Evolutionary conservation across 1,139 yeast genomes (phyloP), one percentile per base, ranked within the genome.

Genomic region (Pichia cactophila): DNA sequence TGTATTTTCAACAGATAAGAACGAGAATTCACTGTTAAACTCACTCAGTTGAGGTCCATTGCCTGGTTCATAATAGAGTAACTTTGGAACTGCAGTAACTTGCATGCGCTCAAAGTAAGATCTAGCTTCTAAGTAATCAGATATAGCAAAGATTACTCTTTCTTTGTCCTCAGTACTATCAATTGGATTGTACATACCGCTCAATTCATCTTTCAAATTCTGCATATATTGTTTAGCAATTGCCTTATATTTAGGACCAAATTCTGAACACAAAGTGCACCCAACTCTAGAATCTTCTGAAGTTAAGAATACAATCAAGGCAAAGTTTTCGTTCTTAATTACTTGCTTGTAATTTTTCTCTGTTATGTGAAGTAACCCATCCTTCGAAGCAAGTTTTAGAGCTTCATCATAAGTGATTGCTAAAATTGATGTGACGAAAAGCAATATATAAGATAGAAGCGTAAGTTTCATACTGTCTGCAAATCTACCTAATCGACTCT

Each of bases 31-130:
- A 56, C 63, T 47, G 56, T 54, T 46, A 43, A 60, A 43, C 7
- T 47, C n/a, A 12, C 53, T 17, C 7, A 47, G 39, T 33, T 47
- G 52, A n/a, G 52, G 54, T 5, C 49, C 66, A 46, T 41, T 66
- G 61, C 48, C 72, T 65, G 61, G 60, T 53, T 83, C 68, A 67
- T 74, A 62, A 39, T 54, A 55, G 45, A 47, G 83, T 43, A 89
- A 63, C 61, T 86, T 83, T 37, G 98, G 98, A 39, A 92, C 95
- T 53, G 81, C 81, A 58, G 79, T 78, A 59, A 92, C 70, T 40
- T 76, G 71, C 63, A 82, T 71, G 43, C 64, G 64, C 61, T 71
- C 73, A 72, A 84, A 88, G 57, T 74, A 73, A 50, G 70, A 71
- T 56, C 73, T 71, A 36, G 74, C 68, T 42, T 78, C 78, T 48